Base-by-base conservation (phyloP, 805 yeast species). In the Yamadazyma sp. region DNA sequence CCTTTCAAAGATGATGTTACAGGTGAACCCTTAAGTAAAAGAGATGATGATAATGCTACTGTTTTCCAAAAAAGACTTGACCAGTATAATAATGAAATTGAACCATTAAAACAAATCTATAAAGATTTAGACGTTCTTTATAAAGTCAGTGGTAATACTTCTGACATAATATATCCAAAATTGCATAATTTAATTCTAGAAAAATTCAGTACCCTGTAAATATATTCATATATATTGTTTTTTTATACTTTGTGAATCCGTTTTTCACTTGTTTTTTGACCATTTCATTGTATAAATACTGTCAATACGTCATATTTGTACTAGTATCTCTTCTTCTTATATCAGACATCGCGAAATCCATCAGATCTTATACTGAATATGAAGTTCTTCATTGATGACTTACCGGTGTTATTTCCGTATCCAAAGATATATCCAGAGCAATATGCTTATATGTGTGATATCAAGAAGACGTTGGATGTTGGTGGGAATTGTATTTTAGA, bases 361-460 rank as follows among this genome's bases (percentile, higher is more conserved):
- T n/a, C n/a, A n/a, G n/a, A n/a, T n/a, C n/a, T n/a, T n/a, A n/a
- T n/a, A n/a, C n/a, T n/a, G n/a, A 17, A 8, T 15, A 67, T 68
- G 73, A 87, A 86, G 66, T 93, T 93, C 69, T 85, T 61, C 58
- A 93, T 93, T 43, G 99, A 91, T 66, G 99, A 93, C 61, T 67
- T 93, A 42, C 98, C 98, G 14, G 95, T 93, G 22, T 70, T 87
- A 35, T 93, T 93, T 58, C 99, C 99, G 11, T 93, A 93, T 58
- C 98, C 98, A 2, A 75, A 86, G 53, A 91, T 93, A 36, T 93
- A 93, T 56, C 99, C 98, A 2, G 99, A 93, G 62, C 99, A 93
- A 58, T 93, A 93, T 70, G 93, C 89, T 22, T 93, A 93, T 62
- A 93, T 93, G 98, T 78, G 93, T 43, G 98, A 91, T 58, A 83